Conservation (phyloP, 257 asterid species). For the Primulina tabacum region DNA sequence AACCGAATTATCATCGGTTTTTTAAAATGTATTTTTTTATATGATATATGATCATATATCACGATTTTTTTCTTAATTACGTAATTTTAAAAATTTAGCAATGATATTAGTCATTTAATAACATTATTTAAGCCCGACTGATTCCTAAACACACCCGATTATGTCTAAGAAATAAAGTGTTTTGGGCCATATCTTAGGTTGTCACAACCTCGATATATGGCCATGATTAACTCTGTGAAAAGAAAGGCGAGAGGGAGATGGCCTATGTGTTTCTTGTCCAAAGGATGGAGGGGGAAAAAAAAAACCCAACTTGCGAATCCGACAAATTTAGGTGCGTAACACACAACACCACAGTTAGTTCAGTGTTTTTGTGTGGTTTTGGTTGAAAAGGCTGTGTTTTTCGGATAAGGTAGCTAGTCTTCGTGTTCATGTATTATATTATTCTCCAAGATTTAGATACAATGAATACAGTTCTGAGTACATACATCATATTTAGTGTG, state of each 20-base stretch:
- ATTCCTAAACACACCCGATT: too few relatives aligned
- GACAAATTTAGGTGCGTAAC: slow-evolving; percentile 41
- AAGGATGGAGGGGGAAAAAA: not conserved
- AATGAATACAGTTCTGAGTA: not conserved
- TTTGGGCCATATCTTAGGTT: slow-evolving; percentile 23
- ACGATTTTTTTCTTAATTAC: too few relatives aligned
- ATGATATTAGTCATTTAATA: too few relatives aligned
- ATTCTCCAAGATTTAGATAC: not conserved
- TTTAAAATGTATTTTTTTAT: too few relatives aligned
- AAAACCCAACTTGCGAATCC: slow-evolving; percentile 21
- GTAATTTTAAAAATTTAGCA: too few relatives aligned
- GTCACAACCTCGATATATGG: slow-evolving; percentile 18
- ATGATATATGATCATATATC: too few relatives aligned
- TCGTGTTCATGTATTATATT: not conserved
- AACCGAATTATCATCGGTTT: too few relatives aligned
- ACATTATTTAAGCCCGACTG: too few relatives aligned
- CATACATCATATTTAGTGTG: too few relatives aligned
- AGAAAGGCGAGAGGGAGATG: slow-evolving; percentile 32
- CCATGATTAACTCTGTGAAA: slow-evolving; percentile 9
- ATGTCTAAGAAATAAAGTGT: not conserved
- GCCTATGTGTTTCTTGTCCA: slow-evolving; percentile 24
- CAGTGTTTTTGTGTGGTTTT: slow-evolving; percentile 19
- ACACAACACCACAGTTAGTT: slow-evolving; percentile 20
- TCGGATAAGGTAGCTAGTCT: not conserved
- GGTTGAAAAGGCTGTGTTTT: not conserved